These are phyloP conservation scores for Silene vulgaris DNA, from an alignment of 179 eudicot species.

Conservation along the genomic window DNA sequence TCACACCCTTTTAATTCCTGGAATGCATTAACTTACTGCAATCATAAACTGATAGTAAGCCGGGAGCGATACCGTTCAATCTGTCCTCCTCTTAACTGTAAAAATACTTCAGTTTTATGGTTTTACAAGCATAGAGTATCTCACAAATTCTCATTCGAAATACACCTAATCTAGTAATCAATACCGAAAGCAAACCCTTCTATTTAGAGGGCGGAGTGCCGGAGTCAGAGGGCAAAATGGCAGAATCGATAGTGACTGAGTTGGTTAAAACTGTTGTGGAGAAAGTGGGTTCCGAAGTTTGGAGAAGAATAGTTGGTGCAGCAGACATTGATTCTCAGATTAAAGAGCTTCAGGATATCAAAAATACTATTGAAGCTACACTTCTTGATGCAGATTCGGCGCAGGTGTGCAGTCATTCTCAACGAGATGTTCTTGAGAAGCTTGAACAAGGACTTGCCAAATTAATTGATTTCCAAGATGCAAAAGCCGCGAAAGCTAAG, in stretches of 20 bases:
- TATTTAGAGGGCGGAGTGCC: no score
- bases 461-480: neutral
- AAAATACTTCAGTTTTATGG: no score
- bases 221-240: neutral
- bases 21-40: no score
- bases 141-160: no score
- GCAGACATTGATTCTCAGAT: neutral
- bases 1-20: no score
- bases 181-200: no score
- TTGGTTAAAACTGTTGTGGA: neutral
- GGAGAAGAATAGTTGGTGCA: neutral
- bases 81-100: no score
- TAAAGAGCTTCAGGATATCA: neutral
- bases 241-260: neutral
- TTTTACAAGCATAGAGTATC: no score
- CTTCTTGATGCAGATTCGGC: constrained; percentile 10
- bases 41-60: no score
- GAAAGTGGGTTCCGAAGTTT: neutral
- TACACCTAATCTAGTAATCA: no score
- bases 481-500: neutral
- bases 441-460: neutral
- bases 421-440: neutral
- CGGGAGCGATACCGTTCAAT: no score
- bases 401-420: neutral
- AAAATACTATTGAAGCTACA: neutral